A percentile compares a stretch with the other conserved stretches of the same genome.
Evolutionary conservation across 2,329 filamentous ascomycete genomes (phyloP).

Genomic region (Calonectria pteridis): DNA sequence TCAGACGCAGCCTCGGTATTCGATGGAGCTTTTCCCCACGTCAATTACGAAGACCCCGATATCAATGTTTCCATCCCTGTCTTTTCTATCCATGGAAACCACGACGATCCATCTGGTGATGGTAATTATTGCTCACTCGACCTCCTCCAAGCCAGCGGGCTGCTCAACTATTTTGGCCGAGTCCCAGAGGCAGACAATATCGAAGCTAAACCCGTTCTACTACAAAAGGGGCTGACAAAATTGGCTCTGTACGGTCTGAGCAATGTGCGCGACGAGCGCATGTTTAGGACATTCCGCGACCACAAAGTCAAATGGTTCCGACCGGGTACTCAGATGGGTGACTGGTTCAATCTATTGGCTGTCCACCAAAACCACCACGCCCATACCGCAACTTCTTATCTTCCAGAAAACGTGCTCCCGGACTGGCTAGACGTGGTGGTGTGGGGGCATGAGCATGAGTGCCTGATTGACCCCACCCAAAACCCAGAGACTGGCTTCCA

Average conservation of each 20-base stretch:
- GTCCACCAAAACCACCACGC: slow-evolving; percentile 98
- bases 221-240: slow-evolving; percentile 95
- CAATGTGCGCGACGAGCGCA: slow-evolving; percentile 94
- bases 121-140: slow-evolving; percentile 93
- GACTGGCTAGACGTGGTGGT: slow-evolving; percentile 92
- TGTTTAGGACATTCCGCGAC: slow-evolving; percentile 94
- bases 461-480: slow-evolving; percentile 83
- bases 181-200: slow-evolving; percentile 97
- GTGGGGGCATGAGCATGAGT: slow-evolving; percentile 99
- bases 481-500: slow-evolving; percentile 93
- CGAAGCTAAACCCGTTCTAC: slow-evolving; percentile 86
- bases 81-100: slow-evolving; percentile 98
- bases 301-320: slow-evolving; percentile 94
- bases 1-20: slow-evolving; percentile 95
- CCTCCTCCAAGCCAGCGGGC: slow-evolving; percentile 87
- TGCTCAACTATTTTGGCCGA: slow-evolving; percentile 96
- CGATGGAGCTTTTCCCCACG: slow-evolving; percentile 88
- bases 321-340: slow-evolving; percentile 80
- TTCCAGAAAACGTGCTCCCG: slow-evolving; percentile 93
- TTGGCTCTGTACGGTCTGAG: slow-evolving; percentile 93
- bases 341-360: slow-evolving; percentile 97
- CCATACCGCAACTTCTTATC: slow-evolving; percentile 91
- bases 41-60: slow-evolving; percentile 97
- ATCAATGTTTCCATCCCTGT: slow-evolving; percentile 98
- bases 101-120: slow-evolving; percentile 97